Conservation (phyloP, 352 stramenopile genomes). For the Pythium plurisporium region DNA sequence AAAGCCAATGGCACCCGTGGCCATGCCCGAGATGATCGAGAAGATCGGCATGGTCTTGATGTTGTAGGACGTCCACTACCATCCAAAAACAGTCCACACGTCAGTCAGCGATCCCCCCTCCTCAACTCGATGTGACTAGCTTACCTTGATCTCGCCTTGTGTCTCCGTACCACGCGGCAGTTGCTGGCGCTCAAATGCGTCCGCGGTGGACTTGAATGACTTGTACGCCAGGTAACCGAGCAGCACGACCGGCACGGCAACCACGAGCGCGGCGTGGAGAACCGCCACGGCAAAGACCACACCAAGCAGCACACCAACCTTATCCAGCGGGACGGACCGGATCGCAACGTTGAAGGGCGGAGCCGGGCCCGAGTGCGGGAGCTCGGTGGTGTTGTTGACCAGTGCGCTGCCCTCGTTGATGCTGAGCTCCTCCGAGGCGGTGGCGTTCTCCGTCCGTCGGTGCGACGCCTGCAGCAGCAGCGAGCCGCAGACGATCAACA, state of each 20-base stretch:
- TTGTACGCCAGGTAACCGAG: constrained; percentile 24
- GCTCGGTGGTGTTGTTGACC: constrained; percentile 1
- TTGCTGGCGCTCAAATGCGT: constrained; percentile 19
- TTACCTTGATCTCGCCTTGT: constrained; percentile 23
- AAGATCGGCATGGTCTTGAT: constrained; percentile 4
- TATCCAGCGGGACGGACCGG: constrained; percentile 11
- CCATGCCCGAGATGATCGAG: constrained; percentile 4
- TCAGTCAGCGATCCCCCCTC: background rate
- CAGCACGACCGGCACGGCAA: constrained; percentile 18
- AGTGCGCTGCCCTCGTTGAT: constrained; percentile 23
- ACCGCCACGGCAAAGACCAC: constrained; percentile 17
- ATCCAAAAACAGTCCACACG: background rate
- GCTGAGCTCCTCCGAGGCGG: constrained; percentile 3
- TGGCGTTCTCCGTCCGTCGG: constrained; percentile 7
- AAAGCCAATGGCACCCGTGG: constrained; percentile 9
- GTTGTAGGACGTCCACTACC: constrained; percentile 14
- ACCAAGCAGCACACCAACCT: constrained; percentile 17
- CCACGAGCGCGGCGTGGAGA: constrained; percentile 15
- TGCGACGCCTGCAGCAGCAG: constrained; percentile 20
- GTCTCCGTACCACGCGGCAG: constrained; percentile 6
- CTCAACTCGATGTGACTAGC: background rate
- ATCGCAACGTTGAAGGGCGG: constrained; percentile 16
- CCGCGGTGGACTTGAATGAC: constrained; percentile 16
- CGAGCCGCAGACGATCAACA: constrained; percentile 20
- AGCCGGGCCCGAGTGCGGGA: background rate